Percentiles rank a stretch among this genome's conserved stretches.
These are phyloP conservation scores for Chaetomiaceae sp. DNA, from an alignment of 2,329 filamentous ascomycete genomes.

Conservation along the genomic window DNA sequence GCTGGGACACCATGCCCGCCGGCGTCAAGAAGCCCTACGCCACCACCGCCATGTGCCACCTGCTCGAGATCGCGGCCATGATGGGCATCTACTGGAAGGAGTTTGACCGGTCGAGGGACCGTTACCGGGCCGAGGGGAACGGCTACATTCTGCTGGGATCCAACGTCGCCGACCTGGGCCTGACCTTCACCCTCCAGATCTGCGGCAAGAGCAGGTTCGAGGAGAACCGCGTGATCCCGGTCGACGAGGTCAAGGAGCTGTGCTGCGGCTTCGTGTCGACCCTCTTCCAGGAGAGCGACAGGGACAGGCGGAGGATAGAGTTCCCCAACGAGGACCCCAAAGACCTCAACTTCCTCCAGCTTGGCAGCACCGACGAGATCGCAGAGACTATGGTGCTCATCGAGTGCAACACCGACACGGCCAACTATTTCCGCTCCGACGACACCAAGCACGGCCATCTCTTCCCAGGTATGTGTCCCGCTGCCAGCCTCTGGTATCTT, in stretches of 20 bases:
- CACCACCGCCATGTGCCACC: constrained; percentile 52
- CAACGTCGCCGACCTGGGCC: constrained; percentile 45
- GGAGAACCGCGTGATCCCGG: constrained; percentile 49
- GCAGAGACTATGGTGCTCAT: constrained; percentile 49
- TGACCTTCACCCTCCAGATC: constrained; percentile 52
- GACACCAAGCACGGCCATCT: constrained; percentile 42
- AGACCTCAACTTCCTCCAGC: constrained; percentile 41
- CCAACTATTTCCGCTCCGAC: constrained; percentile 40
- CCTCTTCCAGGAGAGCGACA: constrained; percentile 40
- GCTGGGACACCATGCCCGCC: constrained; percentile 50
- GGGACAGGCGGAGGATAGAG: constrained; percentile 38
- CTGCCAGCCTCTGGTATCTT: background rate
- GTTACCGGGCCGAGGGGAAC: constrained; percentile 53
- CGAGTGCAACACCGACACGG: constrained; percentile 50
- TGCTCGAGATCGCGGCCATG: constrained; percentile 51
- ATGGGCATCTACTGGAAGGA: constrained; percentile 57
- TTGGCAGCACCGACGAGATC: constrained; percentile 48
- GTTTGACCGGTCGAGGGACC: constrained; percentile 48
- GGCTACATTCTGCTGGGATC: constrained; percentile 48
- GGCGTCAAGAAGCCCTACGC: constrained; percentile 47
- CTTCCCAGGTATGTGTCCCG: constrained; percentile 41
- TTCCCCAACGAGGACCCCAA: constrained; percentile 39
- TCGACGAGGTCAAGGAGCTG: constrained; percentile 49
- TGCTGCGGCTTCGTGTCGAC: constrained; percentile 54
- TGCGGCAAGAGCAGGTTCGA: constrained; percentile 46